Percentiles rank a stretch among this genome's conserved stretches.
These are phyloP conservation scores for Fusarium denticulatum DNA, from an alignment of 2,329 filamentous ascomycete genomes.

Conservation along the genomic window DNA sequence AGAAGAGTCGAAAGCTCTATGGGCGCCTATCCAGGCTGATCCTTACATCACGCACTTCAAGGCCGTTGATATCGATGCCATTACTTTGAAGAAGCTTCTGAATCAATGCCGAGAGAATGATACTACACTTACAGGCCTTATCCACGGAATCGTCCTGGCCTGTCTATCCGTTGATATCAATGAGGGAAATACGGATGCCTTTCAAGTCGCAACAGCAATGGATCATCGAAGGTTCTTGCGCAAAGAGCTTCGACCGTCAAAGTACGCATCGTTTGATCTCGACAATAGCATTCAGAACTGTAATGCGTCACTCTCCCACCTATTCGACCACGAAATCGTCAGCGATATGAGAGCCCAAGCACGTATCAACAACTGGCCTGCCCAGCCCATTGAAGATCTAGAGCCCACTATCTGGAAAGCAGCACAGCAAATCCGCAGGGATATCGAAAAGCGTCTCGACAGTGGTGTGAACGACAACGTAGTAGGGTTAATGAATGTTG, in stretches of 20 bases:
- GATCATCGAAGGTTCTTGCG: background rate
- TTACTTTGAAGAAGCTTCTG: background rate
- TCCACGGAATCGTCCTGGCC: background rate
- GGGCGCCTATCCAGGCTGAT: background rate
- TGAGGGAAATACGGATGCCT: background rate
- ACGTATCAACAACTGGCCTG: background rate
- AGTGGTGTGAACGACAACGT: background rate
- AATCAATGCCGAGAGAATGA: background rate
- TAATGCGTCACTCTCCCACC: background rate
- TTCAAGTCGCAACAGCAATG: background rate
- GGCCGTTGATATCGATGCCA: accelerated
- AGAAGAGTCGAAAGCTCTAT: background rate
- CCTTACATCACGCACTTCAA: background rate
- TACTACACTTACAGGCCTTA: background rate
- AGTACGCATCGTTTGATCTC: background rate
- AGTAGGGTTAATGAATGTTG: background rate
- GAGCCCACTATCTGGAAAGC: slow-evolving; percentile 2
- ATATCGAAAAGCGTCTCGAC: background rate
- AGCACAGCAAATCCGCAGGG: background rate
- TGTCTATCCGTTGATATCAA: background rate
- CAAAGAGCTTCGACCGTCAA: background rate
- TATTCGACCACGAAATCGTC: background rate
- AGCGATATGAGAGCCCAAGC: background rate
- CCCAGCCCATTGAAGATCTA: background rate
- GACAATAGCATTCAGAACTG: background rate